Conservation (phyloP, 257 asterid species). For the Voacanga thouarsii region DNA sequence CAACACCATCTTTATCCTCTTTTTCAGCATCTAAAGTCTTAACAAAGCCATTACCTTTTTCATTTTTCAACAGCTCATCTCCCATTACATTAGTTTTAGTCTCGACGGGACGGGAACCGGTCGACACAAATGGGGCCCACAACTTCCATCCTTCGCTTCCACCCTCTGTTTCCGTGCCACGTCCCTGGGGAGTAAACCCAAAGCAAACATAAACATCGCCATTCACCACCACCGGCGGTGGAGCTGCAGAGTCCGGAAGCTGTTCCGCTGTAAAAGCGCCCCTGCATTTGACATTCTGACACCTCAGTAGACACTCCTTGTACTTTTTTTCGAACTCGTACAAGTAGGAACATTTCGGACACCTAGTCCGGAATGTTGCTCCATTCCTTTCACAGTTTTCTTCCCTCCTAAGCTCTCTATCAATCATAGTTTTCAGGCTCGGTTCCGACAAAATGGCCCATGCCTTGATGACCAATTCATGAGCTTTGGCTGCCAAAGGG, state of each 20-base stretch:
- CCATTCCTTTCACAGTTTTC: slow-evolving; percentile 4
- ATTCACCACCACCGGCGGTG: slow-evolving; percentile 45
- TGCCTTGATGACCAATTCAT: slow-evolving; percentile 31
- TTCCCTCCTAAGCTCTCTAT: slow-evolving; percentile 26
- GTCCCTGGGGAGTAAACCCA: slow-evolving; percentile 34
- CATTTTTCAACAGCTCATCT: background rate
- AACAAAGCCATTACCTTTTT: background rate
- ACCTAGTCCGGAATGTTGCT: slow-evolving; percentile 59
- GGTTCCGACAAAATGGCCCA: slow-evolving; percentile 47
- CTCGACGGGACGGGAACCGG: background rate
- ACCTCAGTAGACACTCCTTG: slow-evolving; percentile 47
- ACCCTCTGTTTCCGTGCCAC: background rate
- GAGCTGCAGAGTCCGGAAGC: slow-evolving; percentile 32
- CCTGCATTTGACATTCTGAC: slow-evolving; percentile 46
- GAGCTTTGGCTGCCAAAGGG: slow-evolving; percentile 45
- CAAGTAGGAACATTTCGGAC: slow-evolving; percentile 57
- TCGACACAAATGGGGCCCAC: slow-evolving; percentile 28
- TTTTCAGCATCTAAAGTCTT: slow-evolving; percentile 5
- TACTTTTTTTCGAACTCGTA: slow-evolving; percentile 44
- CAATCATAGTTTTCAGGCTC: slow-evolving; percentile 32
- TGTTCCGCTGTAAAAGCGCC: slow-evolving; percentile 47
- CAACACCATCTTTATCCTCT: background rate
- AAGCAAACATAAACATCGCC: slow-evolving; percentile 46
- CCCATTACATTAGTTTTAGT: background rate
- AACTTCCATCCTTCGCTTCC: slow-evolving; percentile 6